Conservation (phyloP, 169 alveolate genomes). For the Cyclospora cayetanensis region DNA sequence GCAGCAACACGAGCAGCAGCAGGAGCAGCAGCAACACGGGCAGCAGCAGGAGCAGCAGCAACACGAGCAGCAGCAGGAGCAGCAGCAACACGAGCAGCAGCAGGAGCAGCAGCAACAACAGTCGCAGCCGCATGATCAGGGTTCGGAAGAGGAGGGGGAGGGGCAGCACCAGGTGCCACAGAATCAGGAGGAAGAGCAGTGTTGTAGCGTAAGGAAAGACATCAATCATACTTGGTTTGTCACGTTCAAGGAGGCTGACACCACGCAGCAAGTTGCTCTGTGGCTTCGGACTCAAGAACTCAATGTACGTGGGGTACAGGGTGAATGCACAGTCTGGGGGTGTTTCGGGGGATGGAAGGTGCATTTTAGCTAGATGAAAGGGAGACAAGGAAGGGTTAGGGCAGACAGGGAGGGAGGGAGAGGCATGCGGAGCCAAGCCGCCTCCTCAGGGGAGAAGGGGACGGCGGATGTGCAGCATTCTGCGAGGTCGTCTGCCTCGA, state of each 20-base stretch:
- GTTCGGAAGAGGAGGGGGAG: background rate
- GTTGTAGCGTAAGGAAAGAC: constrained; percentile 13
- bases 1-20: background rate
- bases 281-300: constrained; percentile 57
- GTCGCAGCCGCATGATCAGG: background rate
- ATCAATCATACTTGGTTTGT: constrained; percentile 58
- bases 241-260: background rate
- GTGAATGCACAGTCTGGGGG: too few relatives aligned
- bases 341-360: background rate
- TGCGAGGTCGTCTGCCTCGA: too few relatives aligned
- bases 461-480: too few relatives aligned
- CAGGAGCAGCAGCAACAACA: background rate
- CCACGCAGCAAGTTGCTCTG: constrained; percentile 34
- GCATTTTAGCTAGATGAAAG: too few relatives aligned
- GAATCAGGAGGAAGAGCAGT: background rate
- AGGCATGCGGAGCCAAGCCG: too few relatives aligned
- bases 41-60: background rate
- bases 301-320: background rate
- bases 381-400: too few relatives aligned
- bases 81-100: background rate
- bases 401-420: too few relatives aligned
- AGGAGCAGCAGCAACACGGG: background rate
- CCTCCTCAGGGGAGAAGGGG: too few relatives aligned
- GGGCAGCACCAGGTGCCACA: background rate
- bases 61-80: background rate